Percentiles rank a stretch among this genome's conserved stretches.
These are phyloP conservation scores for Geum urbanum DNA, from an alignment of 306 rosid genomes.

Conservation along the genomic window DNA sequence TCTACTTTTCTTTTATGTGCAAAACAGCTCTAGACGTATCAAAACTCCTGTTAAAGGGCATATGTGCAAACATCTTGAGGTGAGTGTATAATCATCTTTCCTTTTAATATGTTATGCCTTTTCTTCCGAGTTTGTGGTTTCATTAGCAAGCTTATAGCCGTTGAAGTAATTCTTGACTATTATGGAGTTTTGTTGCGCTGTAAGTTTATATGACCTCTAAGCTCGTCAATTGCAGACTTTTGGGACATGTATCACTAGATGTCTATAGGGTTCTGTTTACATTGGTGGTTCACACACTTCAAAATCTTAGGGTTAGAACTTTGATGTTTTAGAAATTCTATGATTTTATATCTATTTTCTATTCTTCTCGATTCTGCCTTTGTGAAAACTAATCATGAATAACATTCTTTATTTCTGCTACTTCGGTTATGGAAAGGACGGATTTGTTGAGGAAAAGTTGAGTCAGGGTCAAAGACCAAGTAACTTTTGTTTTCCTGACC, in stretches of 20 bases:
- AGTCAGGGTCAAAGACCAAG: background rate
- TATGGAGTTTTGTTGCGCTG: background rate
- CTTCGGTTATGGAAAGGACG: background rate
- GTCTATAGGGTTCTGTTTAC: no score
- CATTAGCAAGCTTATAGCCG: background rate
- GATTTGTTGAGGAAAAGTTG: background rate
- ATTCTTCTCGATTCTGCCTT: no score
- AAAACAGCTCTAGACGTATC: constrained; percentile 65
- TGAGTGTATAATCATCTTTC: constrained; percentile 19
- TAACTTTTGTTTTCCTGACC: background rate
- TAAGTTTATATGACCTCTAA: background rate
- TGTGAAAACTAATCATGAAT: background rate
- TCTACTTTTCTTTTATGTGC: constrained; percentile 19
- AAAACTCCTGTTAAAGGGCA: constrained; percentile 84
- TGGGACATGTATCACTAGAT: no score
- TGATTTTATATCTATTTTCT: no score
- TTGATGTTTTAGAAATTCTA: background rate
- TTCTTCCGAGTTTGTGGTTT: background rate
- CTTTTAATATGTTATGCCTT: background rate
- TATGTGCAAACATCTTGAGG: constrained; percentile 88
- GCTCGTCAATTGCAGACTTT: background rate
- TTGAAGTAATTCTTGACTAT: background rate
- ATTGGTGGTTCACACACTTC: no score
- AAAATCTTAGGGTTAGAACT: background rate
- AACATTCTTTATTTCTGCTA: background rate